Conservation (phyloP, 2,329 filamentous ascomycete species). For the Fusarium oligoseptatum region DNA sequence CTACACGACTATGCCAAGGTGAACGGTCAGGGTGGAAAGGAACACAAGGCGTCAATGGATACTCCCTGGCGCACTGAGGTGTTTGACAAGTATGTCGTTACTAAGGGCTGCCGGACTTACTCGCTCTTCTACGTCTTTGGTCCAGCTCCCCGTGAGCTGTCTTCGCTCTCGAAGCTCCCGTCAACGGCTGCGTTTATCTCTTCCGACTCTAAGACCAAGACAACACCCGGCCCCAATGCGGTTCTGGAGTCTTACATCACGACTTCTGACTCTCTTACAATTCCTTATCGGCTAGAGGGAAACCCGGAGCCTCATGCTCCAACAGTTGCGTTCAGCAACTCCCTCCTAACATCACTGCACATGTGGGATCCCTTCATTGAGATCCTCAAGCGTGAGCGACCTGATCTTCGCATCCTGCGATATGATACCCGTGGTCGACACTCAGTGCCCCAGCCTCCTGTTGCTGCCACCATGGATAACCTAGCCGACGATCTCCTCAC, state of each 20-base stretch:
- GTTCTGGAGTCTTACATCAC: constrained; percentile 77
- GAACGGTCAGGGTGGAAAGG: constrained; percentile 75
- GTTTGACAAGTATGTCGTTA: constrained; percentile 68
- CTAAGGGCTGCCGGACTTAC: constrained; percentile 72
- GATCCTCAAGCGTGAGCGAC: constrained; percentile 70
- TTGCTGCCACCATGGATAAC: constrained; percentile 71
- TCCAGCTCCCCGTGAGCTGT: constrained; percentile 77
- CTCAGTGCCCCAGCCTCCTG: constrained; percentile 59
- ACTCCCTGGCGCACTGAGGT: constrained; percentile 74
- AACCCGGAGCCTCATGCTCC: constrained; percentile 75
- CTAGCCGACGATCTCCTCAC: constrained; percentile 76
- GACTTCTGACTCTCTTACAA: constrained; percentile 74
- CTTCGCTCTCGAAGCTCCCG: constrained; percentile 65
- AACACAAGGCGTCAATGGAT: constrained; percentile 72
- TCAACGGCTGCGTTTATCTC: constrained; percentile 65
- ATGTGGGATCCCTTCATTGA: constrained; percentile 86
- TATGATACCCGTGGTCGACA: constrained; percentile 82
- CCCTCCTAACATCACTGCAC: constrained; percentile 79
- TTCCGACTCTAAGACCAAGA: constrained; percentile 67
- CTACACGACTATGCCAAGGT: constrained; percentile 79
- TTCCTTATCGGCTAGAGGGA: constrained; percentile 84
- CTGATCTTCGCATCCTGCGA: constrained; percentile 79
- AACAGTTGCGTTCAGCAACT: constrained; percentile 82
- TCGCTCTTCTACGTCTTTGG: constrained; percentile 85
- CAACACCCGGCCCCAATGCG: constrained; percentile 64